Evolutionary conservation across 306 rosid species (phyloP).

Genomic region (Prunus kanzakura): DNA sequence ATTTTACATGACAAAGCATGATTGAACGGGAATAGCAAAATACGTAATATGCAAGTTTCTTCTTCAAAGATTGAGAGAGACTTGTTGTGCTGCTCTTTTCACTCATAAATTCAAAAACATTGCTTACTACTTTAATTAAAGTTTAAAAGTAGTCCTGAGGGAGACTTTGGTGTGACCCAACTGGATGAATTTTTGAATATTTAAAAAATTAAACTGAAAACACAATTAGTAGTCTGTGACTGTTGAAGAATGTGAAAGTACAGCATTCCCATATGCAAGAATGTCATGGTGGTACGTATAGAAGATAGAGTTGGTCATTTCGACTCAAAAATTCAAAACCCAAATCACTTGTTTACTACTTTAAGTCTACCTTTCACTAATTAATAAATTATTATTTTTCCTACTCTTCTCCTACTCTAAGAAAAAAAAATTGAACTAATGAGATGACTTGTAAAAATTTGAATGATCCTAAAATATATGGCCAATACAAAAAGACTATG

Average conservation of each 20-base stretch:
- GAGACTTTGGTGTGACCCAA: not conserved
- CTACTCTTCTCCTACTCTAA: not conserved
- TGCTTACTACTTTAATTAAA: not conserved
- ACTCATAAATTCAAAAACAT: not conserved
- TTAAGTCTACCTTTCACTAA: not conserved
- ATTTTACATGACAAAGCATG: too few species aligned
- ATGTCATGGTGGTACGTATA: not conserved
- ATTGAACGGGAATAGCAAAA: too few species aligned
- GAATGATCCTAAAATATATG: not conserved
- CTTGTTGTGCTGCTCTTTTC: not conserved
- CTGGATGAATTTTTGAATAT: not conserved
- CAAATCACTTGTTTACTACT: not conserved
- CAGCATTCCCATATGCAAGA: not conserved
- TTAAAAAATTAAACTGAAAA: not conserved
- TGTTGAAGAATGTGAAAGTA: not conserved
- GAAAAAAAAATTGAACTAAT: not conserved
- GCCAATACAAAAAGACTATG: not conserved
- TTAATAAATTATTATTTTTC: not conserved
- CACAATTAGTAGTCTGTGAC: not conserved
- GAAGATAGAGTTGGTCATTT: not conserved
- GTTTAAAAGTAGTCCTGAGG: not conserved
- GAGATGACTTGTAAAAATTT: not conserved
- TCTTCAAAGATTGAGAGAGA: too few species aligned
- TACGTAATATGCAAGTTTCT: too few species aligned
- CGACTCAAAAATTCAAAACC: constrained; percentile 13